Evolutionary conservation across 148 eudicot genomes (phyloP).

Genomic region (Chenopodium formosanum): DNA sequence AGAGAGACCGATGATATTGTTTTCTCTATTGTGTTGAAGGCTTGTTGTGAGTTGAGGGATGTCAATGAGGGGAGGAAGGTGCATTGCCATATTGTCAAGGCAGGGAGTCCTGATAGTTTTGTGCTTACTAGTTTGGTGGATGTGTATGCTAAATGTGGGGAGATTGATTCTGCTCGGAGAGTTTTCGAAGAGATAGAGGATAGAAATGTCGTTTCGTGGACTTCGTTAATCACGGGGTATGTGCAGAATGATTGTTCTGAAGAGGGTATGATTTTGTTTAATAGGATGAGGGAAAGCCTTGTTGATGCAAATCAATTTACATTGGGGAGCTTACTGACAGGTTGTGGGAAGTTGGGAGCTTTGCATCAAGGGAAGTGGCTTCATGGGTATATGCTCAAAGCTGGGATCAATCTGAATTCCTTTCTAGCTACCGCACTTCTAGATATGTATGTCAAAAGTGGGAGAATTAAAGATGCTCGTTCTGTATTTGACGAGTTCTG

Average conservation of each 20-base stretch:
- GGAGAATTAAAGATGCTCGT: slow-evolving; percentile 56
- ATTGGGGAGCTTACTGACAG: slow-evolving; percentile 56
- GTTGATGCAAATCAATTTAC: slow-evolving; percentile 73
- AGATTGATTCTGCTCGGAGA: slow-evolving; percentile 42
- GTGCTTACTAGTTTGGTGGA: slow-evolving; percentile 72
- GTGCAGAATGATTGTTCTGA: slow-evolving; percentile 65
- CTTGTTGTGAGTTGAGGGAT: slow-evolving; percentile 57
- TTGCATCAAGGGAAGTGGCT: slow-evolving; percentile 93
- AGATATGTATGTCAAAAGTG: slow-evolving; percentile 81
- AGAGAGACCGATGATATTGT: slow-evolving; percentile 53
- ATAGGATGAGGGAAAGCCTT: slow-evolving; percentile 65
- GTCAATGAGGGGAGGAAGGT: slow-evolving; percentile 57
- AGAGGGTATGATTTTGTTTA: slow-evolving; percentile 65
- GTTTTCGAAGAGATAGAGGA: slow-evolving; percentile 63
- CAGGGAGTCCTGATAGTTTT: slow-evolving; percentile 56
- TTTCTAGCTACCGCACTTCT: slow-evolving; percentile 53
- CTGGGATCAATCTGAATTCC: slow-evolving; percentile 48
- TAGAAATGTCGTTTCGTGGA: slow-evolving; percentile 75
- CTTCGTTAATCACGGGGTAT: slow-evolving; percentile 83
- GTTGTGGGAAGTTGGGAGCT: slow-evolving; percentile 68
- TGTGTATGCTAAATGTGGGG: slow-evolving; percentile 79
- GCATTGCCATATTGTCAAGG: slow-evolving; percentile 62
- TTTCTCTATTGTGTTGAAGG: slow-evolving; percentile 70
- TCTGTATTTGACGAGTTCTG: slow-evolving; percentile 42
- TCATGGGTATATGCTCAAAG: slow-evolving; percentile 70